These are phyloP conservation scores for Penicillium crustosum DNA, from an alignment of 2,329 filamentous ascomycete genomes.

Conservation along the genomic window DNA sequence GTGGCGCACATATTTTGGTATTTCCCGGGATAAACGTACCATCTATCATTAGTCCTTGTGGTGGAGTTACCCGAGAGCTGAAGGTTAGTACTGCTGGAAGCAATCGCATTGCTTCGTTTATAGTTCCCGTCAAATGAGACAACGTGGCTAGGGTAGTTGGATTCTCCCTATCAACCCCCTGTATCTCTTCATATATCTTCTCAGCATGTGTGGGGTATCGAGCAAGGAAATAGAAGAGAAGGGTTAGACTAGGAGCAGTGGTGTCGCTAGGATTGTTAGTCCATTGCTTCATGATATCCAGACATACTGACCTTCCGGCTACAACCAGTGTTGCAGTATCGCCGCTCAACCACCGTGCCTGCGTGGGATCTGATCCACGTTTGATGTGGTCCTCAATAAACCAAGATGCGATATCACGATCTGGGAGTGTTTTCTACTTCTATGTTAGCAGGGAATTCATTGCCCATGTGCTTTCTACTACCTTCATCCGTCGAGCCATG, in stretches of 20 bases:
- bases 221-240: conserved; percentile 13
- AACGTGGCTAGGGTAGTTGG: neutral
- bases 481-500: conserved; percentile 33
- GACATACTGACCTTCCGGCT: neutral
- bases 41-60: neutral
- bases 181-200: neutral
- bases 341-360: neutral
- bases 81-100: conserved; percentile 1
- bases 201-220: conserved; percentile 5
- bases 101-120: conserved; percentile 2
- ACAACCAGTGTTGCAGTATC: conserved; percentile 9
- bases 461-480: neutral
- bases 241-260: conserved; percentile 9
- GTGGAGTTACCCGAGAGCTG: conserved; percentile 1
- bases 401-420: conserved; percentile 12
- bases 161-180: neutral
- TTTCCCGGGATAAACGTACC: conserved; percentile 1
- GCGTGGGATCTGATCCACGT: neutral
- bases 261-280: conserved; percentile 8
- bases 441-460: neutral
- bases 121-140: neutral
- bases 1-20: conserved; percentile 1
- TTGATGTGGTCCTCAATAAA: conserved; percentile 12
- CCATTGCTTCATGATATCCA: no score
- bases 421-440: neutral